These are phyloP conservation scores for Begonia peltatifolia DNA, from an alignment of 306 rosid species.

Conservation along the genomic window DNA sequence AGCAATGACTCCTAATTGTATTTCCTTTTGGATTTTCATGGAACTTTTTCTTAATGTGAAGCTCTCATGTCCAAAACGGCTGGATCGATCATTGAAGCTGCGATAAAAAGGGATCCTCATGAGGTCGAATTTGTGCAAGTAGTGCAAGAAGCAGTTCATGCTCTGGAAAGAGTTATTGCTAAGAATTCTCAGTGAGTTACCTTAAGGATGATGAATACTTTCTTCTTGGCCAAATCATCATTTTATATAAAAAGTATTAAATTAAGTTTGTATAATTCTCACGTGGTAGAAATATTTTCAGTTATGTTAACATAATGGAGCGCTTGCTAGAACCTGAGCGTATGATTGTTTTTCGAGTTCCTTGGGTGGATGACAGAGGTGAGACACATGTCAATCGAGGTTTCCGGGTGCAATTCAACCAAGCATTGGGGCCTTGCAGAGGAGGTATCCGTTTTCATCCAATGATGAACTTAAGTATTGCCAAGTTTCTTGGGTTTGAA, in stretches of 20 bases:
- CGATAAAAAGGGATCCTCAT: conserved; percentile 86
- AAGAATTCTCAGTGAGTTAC: conserved; percentile 81
- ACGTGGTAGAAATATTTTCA: conserved; percentile 23
- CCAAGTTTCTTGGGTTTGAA: conserved; percentile 92
- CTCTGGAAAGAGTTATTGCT: conserved; percentile 91
- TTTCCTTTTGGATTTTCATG: conserved; percentile 18
- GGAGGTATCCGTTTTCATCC: conserved; percentile 95
- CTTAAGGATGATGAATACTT: conserved; percentile 8
- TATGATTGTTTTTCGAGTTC: conserved; percentile 76
- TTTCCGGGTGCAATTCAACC: conserved; percentile 85
- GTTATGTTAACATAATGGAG: conserved; percentile 91
- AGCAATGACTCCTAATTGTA: conserved; percentile 8
- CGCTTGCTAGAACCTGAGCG: conserved; percentile 96
- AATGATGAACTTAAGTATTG: conserved; percentile 67
- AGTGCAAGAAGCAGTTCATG: conserved; percentile 74
- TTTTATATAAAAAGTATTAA: background rate
- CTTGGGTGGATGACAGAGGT: conserved; percentile 96
- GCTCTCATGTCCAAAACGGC: conserved; percentile 90
- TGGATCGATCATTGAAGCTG: conserved; percentile 88
- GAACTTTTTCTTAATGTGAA: conserved; percentile 31
- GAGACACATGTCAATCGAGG: conserved; percentile 81
- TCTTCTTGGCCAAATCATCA: background rate
- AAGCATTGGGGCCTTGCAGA: conserved; percentile 94
- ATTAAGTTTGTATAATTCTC: background rate
- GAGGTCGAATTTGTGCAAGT: conserved; percentile 84